Conservation (phyloP, 75 land plant species). For the Chamaecyparis obtusa region DNA sequence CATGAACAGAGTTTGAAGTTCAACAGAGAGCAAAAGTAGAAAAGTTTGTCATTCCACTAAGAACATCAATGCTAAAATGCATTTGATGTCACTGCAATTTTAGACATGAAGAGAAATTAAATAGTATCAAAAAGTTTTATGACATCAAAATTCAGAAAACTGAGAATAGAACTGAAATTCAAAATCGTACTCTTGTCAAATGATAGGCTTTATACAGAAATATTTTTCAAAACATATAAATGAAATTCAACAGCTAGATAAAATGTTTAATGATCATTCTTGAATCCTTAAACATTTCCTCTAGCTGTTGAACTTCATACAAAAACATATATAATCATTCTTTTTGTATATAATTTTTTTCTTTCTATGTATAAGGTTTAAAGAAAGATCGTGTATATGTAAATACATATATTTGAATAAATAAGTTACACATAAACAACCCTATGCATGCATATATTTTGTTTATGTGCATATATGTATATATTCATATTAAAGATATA, state of each 20-base stretch:
- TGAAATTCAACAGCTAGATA: background rate
- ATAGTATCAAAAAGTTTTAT: background rate
- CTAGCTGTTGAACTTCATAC: too few species aligned
- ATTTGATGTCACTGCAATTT: background rate
- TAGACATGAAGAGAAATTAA: background rate
- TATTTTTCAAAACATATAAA: background rate
- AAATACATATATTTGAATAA: too few species aligned
- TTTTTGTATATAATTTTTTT: too few species aligned
- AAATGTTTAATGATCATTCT: background rate
- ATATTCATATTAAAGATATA: too few species aligned
- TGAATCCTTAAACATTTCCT: too few species aligned
- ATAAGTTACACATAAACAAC: too few species aligned
- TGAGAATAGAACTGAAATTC: background rate
- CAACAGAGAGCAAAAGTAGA: background rate
- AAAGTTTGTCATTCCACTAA: background rate
- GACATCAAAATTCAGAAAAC: background rate
- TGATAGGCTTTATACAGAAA: background rate
- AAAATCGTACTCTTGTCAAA: background rate
- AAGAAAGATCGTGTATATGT: too few species aligned
- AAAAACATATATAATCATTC: too few species aligned
- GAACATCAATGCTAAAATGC: background rate
- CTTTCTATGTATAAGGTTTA: too few species aligned
- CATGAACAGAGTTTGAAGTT: background rate
- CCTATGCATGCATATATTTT: background rate
- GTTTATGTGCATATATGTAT: too few species aligned